Percentiles rank a stretch among this genome's conserved stretches.
Evolutionary conservation across 345 rosid genomes (phyloP).

Genomic region (Cardamine chenopodiifolia): DNA sequence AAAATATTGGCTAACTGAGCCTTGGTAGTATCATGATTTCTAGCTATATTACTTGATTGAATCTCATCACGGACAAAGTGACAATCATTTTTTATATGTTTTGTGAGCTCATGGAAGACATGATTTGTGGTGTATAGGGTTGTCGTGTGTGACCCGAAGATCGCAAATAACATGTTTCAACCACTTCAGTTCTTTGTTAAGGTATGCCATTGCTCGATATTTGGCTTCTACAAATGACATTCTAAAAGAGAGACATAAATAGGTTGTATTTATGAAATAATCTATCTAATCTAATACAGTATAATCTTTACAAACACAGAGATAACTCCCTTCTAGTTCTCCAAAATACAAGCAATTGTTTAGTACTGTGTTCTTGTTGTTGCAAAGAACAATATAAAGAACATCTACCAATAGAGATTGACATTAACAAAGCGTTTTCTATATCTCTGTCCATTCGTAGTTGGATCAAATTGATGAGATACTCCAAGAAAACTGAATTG

Average conservation of each 20-base stretch:
- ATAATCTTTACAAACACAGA: background rate
- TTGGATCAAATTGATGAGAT: slow-evolving; percentile 30
- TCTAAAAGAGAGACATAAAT: background rate
- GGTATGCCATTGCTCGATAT: no score
- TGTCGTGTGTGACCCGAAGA: no score
- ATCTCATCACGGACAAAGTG: no score
- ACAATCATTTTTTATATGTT: no score
- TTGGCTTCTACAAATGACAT: no score
- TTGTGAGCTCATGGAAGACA: no score
- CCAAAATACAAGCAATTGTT: slow-evolving; percentile 17
- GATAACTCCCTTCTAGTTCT: background rate
- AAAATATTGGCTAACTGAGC: no score
- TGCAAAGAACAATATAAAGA: slow-evolving; percentile 5
- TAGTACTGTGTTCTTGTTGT: background rate
- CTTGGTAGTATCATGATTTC: no score
- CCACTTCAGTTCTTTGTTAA: no score
- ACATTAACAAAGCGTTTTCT: slow-evolving; percentile 32
- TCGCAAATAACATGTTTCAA: no score
- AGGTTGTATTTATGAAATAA: background rate
- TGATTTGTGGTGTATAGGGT: no score
- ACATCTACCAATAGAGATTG: slow-evolving; percentile 17
- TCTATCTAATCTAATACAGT: background rate
- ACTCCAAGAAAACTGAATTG: slow-evolving; percentile 36
- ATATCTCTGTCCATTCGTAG: slow-evolving; percentile 3
- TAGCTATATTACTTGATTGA: no score